A percentile compares a stretch with the other conserved stretches of the same genome.
Evolutionary conservation across 164 flowering plant genomes (phyloP).

Genomic region (Macadamia tetraphylla): DNA sequence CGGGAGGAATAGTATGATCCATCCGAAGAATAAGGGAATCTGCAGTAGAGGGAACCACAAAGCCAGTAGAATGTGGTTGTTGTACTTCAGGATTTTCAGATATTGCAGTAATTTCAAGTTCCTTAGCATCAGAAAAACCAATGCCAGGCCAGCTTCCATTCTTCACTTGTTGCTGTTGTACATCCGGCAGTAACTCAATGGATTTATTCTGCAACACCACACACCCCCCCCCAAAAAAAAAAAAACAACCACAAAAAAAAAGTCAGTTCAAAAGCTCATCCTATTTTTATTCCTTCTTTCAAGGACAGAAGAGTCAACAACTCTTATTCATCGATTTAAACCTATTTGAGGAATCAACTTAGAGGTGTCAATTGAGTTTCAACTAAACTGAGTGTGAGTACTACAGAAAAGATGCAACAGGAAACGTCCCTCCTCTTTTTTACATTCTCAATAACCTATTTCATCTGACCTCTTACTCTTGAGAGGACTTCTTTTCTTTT

Average conservation of each 20-base stretch:
- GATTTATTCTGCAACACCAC: constrained; percentile 49
- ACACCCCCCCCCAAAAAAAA: too few species aligned
- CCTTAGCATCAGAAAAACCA: constrained; percentile 18
- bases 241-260: background rate
- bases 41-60: constrained; percentile 24
- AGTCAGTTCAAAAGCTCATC: constrained; percentile 1
- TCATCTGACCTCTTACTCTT: background rate
- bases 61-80: constrained; percentile 26
- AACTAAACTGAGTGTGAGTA: background rate
- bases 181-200: constrained; percentile 74
- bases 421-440: background rate
- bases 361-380: background rate
- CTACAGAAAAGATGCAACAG: background rate
- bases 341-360: background rate
- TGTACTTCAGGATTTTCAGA: constrained; percentile 21
- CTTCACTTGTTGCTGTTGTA: constrained; percentile 54
- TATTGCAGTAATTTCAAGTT: constrained; percentile 26
- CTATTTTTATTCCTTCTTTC: background rate
- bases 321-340: background rate
- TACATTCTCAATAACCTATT: background rate
- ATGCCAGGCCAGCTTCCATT: constrained; percentile 40
- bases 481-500: background rate
- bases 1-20: constrained; percentile 16
- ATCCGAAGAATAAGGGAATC: constrained; percentile 23
- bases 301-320: background rate